phyloP scores from a whole-genome alignment of 768 basidiomycete genomes.

The Leccinum broughii region DNA sequence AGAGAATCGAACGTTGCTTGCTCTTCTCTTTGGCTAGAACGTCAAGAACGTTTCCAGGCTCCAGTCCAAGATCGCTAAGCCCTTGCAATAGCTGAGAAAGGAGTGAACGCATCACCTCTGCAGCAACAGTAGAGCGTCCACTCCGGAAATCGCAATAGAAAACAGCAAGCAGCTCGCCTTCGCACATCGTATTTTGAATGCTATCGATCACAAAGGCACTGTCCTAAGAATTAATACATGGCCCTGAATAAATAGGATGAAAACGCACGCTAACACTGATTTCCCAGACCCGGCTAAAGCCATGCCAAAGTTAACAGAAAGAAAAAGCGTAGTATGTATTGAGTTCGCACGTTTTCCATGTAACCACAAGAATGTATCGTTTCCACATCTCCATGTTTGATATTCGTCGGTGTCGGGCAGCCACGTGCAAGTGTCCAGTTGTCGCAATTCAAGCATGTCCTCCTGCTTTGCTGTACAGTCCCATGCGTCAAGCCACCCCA shows the following conservation, averaged over 20 bases:
- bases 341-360: neutral
- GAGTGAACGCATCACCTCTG: neutral
- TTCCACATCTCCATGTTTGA: neutral
- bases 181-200: neutral
- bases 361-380: neutral
- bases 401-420: neutral
- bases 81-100: neutral
- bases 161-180: neutral
- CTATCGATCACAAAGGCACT: neutral
- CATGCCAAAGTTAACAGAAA: neutral
- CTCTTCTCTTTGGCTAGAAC: neutral
- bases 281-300: neutral
- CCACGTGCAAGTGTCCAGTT: neutral
- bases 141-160: neutral
- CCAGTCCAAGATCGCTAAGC: neutral
- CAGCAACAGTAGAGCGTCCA: neutral
- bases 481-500: neutral
- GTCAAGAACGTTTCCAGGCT: neutral
- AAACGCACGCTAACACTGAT: neutral
- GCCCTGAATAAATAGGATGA: neutral
- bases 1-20: neutral
- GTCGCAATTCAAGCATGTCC: neutral
- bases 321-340: neutral
- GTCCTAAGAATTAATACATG: neutral
- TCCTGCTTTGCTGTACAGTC: neutral